Evolutionary conservation across 2,329 filamentous ascomycete genomes (phyloP), one percentile per base, ranked within the genome.

Genomic region (Remersonia thermophila): DNA sequence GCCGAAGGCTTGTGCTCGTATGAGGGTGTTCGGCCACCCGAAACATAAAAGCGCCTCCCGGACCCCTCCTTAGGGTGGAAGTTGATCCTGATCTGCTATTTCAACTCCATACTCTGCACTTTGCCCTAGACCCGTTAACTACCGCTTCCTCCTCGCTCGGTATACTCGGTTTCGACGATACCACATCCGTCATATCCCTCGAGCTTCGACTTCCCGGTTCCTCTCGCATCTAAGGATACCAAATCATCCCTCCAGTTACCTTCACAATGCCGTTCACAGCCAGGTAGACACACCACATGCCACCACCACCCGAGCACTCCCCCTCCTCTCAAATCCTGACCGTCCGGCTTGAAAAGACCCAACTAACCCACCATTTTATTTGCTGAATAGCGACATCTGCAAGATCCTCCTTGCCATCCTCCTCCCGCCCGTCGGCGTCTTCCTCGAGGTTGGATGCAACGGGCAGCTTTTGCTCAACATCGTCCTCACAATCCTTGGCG

Each of bases 381-480:
- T 27, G 27, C 14, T 5, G 15, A 16, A 28, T 34, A 59, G 56
- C 50, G 71, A 76, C 47, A 73, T 76, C 50, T 71, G 66, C 70
- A 76, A 76, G 63, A 73, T 76, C 69, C 73, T 93, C 64, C 72
- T 93, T 65, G 86, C 86, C 69, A 69, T 94, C 69, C 67, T 94
- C 66, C 76, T 94, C 47, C 86, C 86, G 39, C 86, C 86, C 57
- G 65, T 94, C 38, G 86, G 86, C 67, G 86, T 94, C 59, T 91
- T 93, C 73, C 82, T 94, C 50, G 86, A 94, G 79, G 77, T 81
- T 51, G 86, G 86, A 53, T 93, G 86, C 66, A 80, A 80, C 57
- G 76, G 79, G 49, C 83, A 93, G 58, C 69, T 94, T 55, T 69
- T 89, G 62, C 93, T 94, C 75, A 93, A 93, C 78, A 83, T 93